Evolutionary conservation across 2,329 filamentous ascomycete genomes (phyloP).

Genomic region (Botrytis porri): DNA sequence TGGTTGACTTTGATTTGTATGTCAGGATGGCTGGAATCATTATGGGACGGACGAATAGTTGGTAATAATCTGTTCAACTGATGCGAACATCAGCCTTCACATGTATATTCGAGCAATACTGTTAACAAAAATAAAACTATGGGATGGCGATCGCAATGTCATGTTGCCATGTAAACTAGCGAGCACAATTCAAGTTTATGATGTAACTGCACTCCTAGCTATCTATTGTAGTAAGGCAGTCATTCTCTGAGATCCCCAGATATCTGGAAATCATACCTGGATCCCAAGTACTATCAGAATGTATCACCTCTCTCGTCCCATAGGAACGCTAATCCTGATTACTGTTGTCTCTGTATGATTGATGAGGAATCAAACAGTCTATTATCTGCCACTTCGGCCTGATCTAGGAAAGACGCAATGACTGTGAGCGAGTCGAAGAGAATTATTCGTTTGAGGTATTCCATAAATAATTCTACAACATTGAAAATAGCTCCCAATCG

Average conservation of each 20-base stretch:
- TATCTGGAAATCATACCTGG: background rate
- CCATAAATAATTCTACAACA: background rate
- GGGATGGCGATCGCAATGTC: background rate
- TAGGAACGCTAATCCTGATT: background rate
- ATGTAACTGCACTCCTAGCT: background rate
- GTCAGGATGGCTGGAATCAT: background rate
- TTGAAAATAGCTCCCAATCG: background rate
- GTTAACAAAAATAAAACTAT: background rate
- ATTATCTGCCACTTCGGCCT: background rate
- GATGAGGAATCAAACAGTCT: background rate
- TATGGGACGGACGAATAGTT: background rate
- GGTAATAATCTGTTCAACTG: background rate
- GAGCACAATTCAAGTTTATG: background rate
- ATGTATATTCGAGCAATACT: background rate
- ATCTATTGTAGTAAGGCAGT: background rate
- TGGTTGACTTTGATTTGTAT: background rate
- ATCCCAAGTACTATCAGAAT: background rate
- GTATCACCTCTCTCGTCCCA: background rate
- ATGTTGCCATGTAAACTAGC: background rate
- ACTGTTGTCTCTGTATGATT: background rate
- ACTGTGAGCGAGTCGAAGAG: background rate
- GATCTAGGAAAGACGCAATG: background rate
- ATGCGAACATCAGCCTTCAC: background rate
- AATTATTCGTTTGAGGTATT: background rate
- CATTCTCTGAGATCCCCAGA: no score